Evolutionary conservation across 2,329 filamentous ascomycete species (phyloP).

Genomic region (Colletotrichum spaethianum): DNA sequence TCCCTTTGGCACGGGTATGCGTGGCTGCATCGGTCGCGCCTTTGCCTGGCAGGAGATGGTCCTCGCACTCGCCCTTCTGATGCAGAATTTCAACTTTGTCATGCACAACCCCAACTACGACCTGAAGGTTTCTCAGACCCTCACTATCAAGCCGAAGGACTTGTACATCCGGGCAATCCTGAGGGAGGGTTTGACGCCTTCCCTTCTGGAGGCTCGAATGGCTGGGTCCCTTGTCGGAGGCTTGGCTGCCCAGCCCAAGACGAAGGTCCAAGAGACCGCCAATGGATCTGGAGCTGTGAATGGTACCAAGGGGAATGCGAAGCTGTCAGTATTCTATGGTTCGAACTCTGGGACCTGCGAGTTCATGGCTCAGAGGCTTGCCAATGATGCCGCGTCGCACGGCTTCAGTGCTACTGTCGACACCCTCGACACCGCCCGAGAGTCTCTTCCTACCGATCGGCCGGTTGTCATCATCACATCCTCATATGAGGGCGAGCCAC

Average conservation of each 20-base stretch:
- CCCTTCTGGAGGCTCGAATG: slow-evolving; percentile 61
- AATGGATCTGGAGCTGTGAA: neutral
- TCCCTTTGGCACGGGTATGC: slow-evolving; percentile 67
- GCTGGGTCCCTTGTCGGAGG: slow-evolving; percentile 48
- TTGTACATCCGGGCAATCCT: slow-evolving; percentile 72
- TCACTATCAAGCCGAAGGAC: slow-evolving; percentile 74
- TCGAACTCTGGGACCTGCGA: slow-evolving; percentile 81
- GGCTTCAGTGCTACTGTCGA: slow-evolving; percentile 69
- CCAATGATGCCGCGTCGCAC: slow-evolving; percentile 66
- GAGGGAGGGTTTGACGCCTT: slow-evolving; percentile 56
- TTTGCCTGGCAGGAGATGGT: slow-evolving; percentile 70
- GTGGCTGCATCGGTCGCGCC: slow-evolving; percentile 66
- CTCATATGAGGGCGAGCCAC: slow-evolving; percentile 79
- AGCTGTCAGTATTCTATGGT: slow-evolving; percentile 75
- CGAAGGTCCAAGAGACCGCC: neutral
- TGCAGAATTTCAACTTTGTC: slow-evolving; percentile 78
- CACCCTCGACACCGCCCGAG: slow-evolving; percentile 70
- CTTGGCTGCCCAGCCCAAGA: neutral
- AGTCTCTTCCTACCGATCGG: slow-evolving; percentile 67
- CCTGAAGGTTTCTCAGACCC: slow-evolving; percentile 65
- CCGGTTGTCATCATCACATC: slow-evolving; percentile 76
- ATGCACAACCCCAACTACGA: slow-evolving; percentile 71
- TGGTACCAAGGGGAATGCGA: slow-evolving; percentile 45
- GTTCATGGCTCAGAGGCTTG: slow-evolving; percentile 72
- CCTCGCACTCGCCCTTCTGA: slow-evolving; percentile 64